Conservation (phyloP, 176 grass and related monocot genomes). For the Zea mays region Zm-B73-REFERENCE-NAM-5.0 NC_050097.1:50798001-50798500, state of each 20-base stretch:
- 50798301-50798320: too few species aligned
- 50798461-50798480: constrained; percentile 25
- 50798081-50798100: constrained; percentile 8
- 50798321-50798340: too few species aligned
- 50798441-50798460: constrained; percentile 24
- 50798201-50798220: constrained; percentile 53
- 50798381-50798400: too few species aligned
- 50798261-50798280: background rate
- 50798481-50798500: background rate
- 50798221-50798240: constrained; percentile 63
- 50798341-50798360: too few species aligned
- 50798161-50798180: constrained; percentile 54
- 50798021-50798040: constrained; percentile 75
- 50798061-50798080: constrained; percentile 38
- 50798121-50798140: constrained; percentile 16
- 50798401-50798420: too few species aligned
- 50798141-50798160: constrained; percentile 2
- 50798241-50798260: constrained; percentile 22
- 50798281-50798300: too few species aligned
- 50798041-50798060: constrained; percentile 17
- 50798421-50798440: background rate
- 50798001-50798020: constrained; percentile 11
- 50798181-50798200: constrained; percentile 67
- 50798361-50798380: too few species aligned
- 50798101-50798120: background rate